These are phyloP conservation scores for Echeveria elegans DNA, from an alignment of 164 flowering plant genomes.

Conservation along the genomic window DNA sequence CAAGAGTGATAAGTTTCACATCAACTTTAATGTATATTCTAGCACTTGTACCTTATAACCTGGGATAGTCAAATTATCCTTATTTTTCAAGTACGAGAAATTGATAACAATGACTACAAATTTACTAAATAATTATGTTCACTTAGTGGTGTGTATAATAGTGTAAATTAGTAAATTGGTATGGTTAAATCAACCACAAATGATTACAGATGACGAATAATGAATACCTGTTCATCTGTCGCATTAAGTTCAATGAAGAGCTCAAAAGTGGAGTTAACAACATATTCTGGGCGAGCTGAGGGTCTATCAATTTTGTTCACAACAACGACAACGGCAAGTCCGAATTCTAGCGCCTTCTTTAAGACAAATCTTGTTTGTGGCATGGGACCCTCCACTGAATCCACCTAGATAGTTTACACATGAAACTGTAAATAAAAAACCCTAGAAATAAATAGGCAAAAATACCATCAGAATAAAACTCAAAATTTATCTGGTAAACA, in stretches of 20 bases:
- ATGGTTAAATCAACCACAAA: neutral
- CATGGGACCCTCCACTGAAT: conserved; percentile 99
- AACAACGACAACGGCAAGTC: conserved; percentile 94
- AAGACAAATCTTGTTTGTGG: conserved; percentile 99
- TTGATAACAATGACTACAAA: neutral
- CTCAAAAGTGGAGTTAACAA: conserved; percentile 93
- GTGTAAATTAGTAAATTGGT: neutral
- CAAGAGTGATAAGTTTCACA: neutral
- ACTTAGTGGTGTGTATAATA: neutral
- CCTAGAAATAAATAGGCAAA: neutral
- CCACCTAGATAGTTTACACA: conserved; percentile 47
- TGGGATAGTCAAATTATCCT: no score
- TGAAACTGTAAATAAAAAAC: neutral
- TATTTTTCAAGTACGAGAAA: neutral
- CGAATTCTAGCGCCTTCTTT: conserved; percentile 96
- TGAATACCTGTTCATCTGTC: conserved; percentile 89
- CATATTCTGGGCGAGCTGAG: conserved; percentile 98
- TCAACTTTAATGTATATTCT: no score
- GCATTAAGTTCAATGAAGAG: conserved; percentile 95
- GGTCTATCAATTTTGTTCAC: conserved; percentile 97
- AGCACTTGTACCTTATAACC: no score
- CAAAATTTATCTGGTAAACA: neutral
- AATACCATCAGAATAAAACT: neutral
- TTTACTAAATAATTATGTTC: neutral
- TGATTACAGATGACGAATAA: conserved; percentile 16